Percentiles rank a stretch among this genome's conserved stretches.
These are phyloP conservation scores for Solanum chacoense DNA, from an alignment of 305 asterid genomes.

Conservation along the genomic window DNA sequence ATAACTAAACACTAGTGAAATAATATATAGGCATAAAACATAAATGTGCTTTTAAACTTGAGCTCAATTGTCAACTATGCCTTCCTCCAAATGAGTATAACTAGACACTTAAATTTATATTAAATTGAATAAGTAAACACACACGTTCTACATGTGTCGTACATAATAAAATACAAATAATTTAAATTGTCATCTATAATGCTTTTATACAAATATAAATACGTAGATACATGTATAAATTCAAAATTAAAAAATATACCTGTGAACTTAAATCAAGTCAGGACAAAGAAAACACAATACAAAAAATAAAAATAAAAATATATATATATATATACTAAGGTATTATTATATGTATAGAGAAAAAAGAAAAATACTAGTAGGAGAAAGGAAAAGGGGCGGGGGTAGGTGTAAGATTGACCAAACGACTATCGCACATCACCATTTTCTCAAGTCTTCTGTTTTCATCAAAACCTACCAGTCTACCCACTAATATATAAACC, in stretches of 20 bases:
- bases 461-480: not conserved
- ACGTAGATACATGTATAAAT: not conserved
- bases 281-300: not conserved
- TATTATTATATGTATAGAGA: not conserved
- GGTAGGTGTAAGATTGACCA: conserved; percentile 41
- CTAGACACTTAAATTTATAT: too few species aligned
- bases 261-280: not conserved
- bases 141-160: accelerated
- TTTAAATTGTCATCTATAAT: too few species aligned
- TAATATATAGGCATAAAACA: not conserved
- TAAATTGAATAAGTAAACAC: not conserved
- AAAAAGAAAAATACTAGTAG: not conserved
- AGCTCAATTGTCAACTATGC: not conserved
- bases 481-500: conserved; percentile 16
- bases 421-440: conserved; percentile 10
- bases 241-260: too few species aligned
- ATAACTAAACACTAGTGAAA: not conserved
- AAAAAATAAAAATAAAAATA: not conserved
- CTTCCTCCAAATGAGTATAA: not conserved
- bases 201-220: not conserved
- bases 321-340: too few species aligned
- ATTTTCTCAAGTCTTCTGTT: not conserved
- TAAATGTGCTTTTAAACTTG: too few species aligned
- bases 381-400: conserved; percentile 9
- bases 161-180: too few species aligned